Evolutionary conservation across 169 alveolate genomes (phyloP).

Genomic region (Plasmodium vivax): DNA sequence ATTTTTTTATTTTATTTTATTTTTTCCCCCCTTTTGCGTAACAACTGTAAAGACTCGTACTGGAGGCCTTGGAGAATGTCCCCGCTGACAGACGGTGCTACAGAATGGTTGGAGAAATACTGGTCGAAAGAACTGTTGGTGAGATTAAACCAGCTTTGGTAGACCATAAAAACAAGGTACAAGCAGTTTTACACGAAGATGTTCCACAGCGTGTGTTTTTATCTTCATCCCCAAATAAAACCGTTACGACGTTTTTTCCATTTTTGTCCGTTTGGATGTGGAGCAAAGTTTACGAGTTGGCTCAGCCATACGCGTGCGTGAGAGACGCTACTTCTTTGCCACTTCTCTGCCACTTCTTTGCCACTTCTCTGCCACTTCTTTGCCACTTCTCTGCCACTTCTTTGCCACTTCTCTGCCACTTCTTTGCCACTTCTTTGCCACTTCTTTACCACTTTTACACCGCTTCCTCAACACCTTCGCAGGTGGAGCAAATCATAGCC

Average conservation of each 20-base stretch:
- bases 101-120: slow-evolving; percentile 91
- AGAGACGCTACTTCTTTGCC: background rate
- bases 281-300: background rate
- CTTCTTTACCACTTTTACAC: background rate
- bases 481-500: slow-evolving; percentile 68
- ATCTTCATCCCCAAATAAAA: background rate
- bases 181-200: slow-evolving; percentile 2
- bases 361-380: no score
- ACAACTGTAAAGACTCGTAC: slow-evolving; percentile 82
- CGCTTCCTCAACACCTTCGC: background rate
- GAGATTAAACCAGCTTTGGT: slow-evolving; percentile 91
- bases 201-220: background rate
- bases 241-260: background rate
- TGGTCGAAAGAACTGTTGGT: slow-evolving; percentile 91
- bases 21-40: background rate
- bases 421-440: background rate
- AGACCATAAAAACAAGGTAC: slow-evolving; percentile 82
- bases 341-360: background rate
- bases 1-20: background rate
- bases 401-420: background rate
- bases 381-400: background rate
- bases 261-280: background rate
- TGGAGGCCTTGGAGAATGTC: slow-evolving; percentile 87
- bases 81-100: slow-evolving; percentile 90
- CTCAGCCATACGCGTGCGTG: background rate